Base-by-base conservation (phyloP, 331 rosid species). In the Spiraea crenata region DNA sequence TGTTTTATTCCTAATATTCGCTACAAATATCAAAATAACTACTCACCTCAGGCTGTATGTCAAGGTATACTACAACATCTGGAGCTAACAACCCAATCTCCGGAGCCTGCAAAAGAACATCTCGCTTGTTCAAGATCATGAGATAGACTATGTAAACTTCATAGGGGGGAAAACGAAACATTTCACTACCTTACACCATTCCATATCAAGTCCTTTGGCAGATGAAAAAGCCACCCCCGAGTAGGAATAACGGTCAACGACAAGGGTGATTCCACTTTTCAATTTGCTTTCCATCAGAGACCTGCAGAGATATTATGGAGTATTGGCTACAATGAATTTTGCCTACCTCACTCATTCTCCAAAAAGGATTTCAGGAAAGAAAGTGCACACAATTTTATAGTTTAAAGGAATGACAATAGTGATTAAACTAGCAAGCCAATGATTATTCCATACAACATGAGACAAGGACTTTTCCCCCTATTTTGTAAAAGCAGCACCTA, bases 201-300 rank as follows among this genome's bases (percentile, higher is more conserved):
- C 92, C 65, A 91, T 50, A 50, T 75, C 85, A 58, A 93, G 91
- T 79, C 99, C 99, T 76, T 93, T 91, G 46, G 99, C 92, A 11
- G 92, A 82, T 13, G 97, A 93, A 86, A 87, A 93, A 69, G 97
- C 97, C 74, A 89, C 97, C 20, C 99, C 97, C 13, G 96, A 93
- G 73, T 83, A 93, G 64, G 97, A 91, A 83, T 93, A 93, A 76
- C 95, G 96, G 80, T 93, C 99, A 49, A 93, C 92, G 73, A 93
- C 85, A 70, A 91, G 89, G 3, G 92, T 91, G 72, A 83, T 91
- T 69, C 99, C 99, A 74, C 87, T 48, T 79, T 87, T 89, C 71
- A 93, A 73, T 78, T 89, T 91, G 58, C 82, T 67, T 79, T 93
- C 97, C 99, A 93, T 91, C 86, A 87, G 75, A 19, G 85, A 82